A percentile compares a stretch with the other conserved stretches of the same genome.
phyloP scores from a whole-genome alignment of 805 yeast species.

The Hanseniaspora lindneri region DNA sequence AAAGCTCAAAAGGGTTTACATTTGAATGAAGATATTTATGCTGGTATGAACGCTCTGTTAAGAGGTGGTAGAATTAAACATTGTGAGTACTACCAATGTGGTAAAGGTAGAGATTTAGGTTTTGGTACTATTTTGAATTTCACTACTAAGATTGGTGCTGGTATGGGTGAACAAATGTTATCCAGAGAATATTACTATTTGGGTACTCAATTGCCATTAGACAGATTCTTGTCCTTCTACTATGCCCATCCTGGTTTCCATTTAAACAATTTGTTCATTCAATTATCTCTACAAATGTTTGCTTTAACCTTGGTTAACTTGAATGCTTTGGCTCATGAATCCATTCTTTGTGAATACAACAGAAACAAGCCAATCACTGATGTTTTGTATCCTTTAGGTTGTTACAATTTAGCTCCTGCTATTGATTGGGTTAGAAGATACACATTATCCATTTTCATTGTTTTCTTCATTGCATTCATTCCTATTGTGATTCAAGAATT shows the following conservation, averaged over 20 bases:
- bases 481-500: constrained; percentile 71
- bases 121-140: constrained; percentile 76
- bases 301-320: constrained; percentile 58
- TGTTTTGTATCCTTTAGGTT: constrained; percentile 52
- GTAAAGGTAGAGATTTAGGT: constrained; percentile 83
- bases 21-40: constrained; percentile 77
- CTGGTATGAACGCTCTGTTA: constrained; percentile 72
- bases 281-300: constrained; percentile 60
- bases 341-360: constrained; percentile 57
- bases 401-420: constrained; percentile 62
- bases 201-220: constrained; percentile 70
- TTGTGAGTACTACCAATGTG: constrained; percentile 81
- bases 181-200: constrained; percentile 73
- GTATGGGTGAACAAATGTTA: constrained; percentile 85
- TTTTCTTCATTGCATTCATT: constrained; percentile 65
- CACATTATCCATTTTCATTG: constrained; percentile 68
- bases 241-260: constrained; percentile 85
- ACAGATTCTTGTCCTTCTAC: constrained; percentile 69
- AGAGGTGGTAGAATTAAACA: constrained; percentile 85
- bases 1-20: constrained; percentile 80
- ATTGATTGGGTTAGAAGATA: constrained; percentile 75
- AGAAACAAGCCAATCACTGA: constrained; percentile 57
- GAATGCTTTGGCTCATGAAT: constrained; percentile 61
- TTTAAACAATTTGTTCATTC: constrained; percentile 66
- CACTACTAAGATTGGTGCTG: constrained; percentile 82